These are phyloP conservation scores for Nakazawaea peltata DNA, from an alignment of 805 yeast species.

Conservation along the genomic window DNA sequence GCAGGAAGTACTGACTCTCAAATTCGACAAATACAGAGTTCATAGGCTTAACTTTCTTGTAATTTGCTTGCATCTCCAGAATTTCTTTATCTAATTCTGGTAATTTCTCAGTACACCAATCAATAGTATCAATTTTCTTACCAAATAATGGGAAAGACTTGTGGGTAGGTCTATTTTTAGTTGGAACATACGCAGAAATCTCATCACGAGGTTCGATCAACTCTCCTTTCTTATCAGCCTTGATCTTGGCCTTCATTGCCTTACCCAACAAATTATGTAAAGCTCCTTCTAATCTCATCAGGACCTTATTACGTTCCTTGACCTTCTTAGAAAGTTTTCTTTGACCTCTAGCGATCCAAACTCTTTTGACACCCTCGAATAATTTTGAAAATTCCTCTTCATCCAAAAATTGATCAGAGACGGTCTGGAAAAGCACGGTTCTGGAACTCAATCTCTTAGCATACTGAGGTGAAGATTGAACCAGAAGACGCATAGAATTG, in stretches of 20 bases:
- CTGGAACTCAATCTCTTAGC: conserved; percentile 69
- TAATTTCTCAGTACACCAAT: conserved; percentile 46
- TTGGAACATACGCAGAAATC: conserved; percentile 51
- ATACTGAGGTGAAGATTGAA: conserved; percentile 72
- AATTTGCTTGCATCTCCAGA: conserved; percentile 42
- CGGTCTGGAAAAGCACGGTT: conserved; percentile 77
- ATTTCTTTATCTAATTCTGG: conserved; percentile 53
- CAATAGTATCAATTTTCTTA: conserved; percentile 55
- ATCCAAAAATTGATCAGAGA: conserved; percentile 65
- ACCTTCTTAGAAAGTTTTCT: conserved; percentile 48
- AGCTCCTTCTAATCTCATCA: conserved; percentile 58
- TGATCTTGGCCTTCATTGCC: conserved; percentile 56
- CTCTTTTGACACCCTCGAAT: conserved; percentile 74
- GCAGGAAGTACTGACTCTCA: conserved; percentile 68
- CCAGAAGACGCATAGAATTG: conserved; percentile 69
- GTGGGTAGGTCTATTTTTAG: conserved; percentile 59
- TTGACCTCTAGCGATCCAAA: conserved; percentile 70
- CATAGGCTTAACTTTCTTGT: conserved; percentile 47
- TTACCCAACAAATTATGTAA: conserved; percentile 46
- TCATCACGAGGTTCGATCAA: conserved; percentile 36
- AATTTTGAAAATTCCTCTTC: conserved; percentile 66
- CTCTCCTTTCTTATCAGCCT: conserved; percentile 61
- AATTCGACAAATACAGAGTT: conserved; percentile 77
- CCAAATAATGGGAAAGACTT: conserved; percentile 36
- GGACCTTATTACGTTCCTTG: conserved; percentile 49